These are phyloP conservation scores for Globisporangium paroecandrum DNA, from an alignment of 352 stramenopile species.

Conservation along the genomic window DNA sequence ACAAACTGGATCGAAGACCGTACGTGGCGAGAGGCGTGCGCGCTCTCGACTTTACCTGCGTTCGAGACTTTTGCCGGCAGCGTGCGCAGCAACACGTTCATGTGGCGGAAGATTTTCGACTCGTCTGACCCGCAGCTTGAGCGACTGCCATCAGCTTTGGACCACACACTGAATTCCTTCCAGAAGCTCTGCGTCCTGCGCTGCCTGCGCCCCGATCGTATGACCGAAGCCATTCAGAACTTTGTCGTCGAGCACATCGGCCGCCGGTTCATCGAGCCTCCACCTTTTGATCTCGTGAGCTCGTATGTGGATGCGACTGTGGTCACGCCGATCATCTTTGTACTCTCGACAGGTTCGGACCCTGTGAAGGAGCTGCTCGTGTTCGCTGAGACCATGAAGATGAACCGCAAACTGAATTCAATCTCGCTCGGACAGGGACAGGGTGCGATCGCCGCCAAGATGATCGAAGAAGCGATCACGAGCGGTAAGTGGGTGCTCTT, in stretches of 20 bases:
- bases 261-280: slow-evolving; percentile 78
- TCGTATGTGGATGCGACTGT: slow-evolving; percentile 85
- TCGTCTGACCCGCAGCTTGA: slow-evolving; percentile 38
- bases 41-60: slow-evolving; percentile 33
- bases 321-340: slow-evolving; percentile 89
- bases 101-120: slow-evolving; percentile 46
- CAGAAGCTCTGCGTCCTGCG: slow-evolving; percentile 59
- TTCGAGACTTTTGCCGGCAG: slow-evolving; percentile 28
- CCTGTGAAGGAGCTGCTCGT: slow-evolving; percentile 85
- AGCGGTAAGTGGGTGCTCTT: slow-evolving; percentile 91
- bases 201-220: slow-evolving; percentile 55
- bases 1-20: slow-evolving; percentile 38
- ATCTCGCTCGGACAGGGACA: slow-evolving; percentile 91
- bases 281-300: slow-evolving; percentile 75
- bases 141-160: slow-evolving; percentile 27
- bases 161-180: slow-evolving; percentile 35
- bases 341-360: slow-evolving; percentile 87
- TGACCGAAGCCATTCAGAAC: slow-evolving; percentile 71
- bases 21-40: slow-evolving; percentile 36
- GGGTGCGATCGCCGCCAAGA: slow-evolving; percentile 77
- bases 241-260: slow-evolving; percentile 85
- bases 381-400: slow-evolving; percentile 85
- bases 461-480: slow-evolving; percentile 85
- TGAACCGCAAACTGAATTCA: slow-evolving; percentile 80
- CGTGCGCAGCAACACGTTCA: slow-evolving; percentile 21